Evolutionary conservation across 2,329 filamentous ascomycete genomes (phyloP).

Genomic region (Colletotrichum agaves): DNA sequence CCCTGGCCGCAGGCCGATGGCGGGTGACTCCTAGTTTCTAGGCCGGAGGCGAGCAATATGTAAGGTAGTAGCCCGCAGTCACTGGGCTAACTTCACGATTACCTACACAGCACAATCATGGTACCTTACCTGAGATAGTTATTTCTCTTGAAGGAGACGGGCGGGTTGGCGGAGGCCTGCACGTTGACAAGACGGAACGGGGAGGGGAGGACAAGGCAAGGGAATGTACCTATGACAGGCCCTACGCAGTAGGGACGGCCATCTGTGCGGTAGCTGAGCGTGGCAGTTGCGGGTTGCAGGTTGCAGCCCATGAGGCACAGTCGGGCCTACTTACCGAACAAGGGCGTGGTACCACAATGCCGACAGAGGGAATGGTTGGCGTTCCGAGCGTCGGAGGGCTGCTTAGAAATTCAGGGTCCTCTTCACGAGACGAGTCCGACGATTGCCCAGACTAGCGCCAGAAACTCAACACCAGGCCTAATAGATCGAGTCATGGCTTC

Average conservation of each 20-base stretch:
- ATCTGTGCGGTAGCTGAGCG: not conserved
- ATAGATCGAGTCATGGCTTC: constrained; percentile 30
- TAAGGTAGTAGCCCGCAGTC: too few relatives aligned
- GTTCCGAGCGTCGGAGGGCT: constrained; percentile 32
- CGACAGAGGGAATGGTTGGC: not conserved
- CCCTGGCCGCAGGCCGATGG: not conserved
- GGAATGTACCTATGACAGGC: not conserved
- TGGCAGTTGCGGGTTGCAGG: constrained; percentile 12
- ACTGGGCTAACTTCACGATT: too few relatives aligned
- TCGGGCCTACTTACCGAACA: constrained; percentile 32
- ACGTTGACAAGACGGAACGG: not conserved
- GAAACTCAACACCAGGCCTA: constrained; percentile 25
- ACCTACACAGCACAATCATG: not conserved
- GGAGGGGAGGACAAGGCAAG: too few relatives aligned
- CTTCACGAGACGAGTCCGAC: constrained; percentile 7
- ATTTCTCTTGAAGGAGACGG: not conserved
- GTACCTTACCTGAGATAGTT: too few relatives aligned
- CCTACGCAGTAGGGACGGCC: too few relatives aligned
- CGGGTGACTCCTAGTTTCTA: not conserved
- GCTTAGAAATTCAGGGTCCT: constrained; percentile 37
- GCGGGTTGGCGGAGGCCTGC: not conserved
- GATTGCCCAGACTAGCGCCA: constrained; percentile 10
- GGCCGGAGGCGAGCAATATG: not conserved
- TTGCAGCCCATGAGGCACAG: constrained; percentile 9
- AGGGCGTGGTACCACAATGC: not conserved